Conservation (phyloP, 1,139 yeast species). For the Candida pseudoviswanathii region DNA sequence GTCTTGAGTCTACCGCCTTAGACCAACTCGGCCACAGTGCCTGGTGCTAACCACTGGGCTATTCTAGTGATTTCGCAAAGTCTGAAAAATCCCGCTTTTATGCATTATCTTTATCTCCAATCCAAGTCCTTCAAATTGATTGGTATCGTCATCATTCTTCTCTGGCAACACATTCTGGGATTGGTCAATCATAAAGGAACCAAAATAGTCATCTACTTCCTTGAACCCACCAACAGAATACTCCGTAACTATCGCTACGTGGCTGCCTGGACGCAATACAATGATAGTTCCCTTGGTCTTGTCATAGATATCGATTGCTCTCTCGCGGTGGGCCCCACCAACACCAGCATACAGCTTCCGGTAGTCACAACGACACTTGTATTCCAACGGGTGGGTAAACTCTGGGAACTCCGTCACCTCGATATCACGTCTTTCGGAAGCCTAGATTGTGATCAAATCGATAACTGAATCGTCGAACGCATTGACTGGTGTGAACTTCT, state of each 20-base stretch:
- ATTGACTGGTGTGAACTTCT: conserved; percentile 25
- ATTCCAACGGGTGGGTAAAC: conserved; percentile 26
- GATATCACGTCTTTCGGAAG: conserved; percentile 18
- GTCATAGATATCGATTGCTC: conserved; percentile 19
- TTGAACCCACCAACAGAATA: conserved; percentile 20
- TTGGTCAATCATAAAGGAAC: conserved; percentile 24
- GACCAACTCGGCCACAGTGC: too few species aligned
- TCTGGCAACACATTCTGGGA: conserved; percentile 12
- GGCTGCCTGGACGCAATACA: conserved; percentile 38
- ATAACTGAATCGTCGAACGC: conserved; percentile 26
- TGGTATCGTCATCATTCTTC: too few species aligned
- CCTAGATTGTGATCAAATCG: conserved; percentile 25
- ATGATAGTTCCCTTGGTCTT: conserved; percentile 25
- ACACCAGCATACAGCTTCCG: conserved; percentile 29
- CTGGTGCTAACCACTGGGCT: too few species aligned
- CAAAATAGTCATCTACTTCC: conserved; percentile 23
- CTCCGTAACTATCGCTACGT: conserved; percentile 27
- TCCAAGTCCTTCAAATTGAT: too few species aligned
- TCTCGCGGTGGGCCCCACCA: conserved; percentile 16
- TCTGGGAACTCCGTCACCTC: conserved; percentile 30
- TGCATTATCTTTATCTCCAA: too few species aligned
- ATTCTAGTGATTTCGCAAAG: too few species aligned
- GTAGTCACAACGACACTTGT: conserved; percentile 27
- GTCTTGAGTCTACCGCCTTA: too few species aligned
- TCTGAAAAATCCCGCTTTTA: too few species aligned